Conservation (phyloP, 2,329 filamentous ascomycete genomes). For the Paecilomyces niveus region DNA sequence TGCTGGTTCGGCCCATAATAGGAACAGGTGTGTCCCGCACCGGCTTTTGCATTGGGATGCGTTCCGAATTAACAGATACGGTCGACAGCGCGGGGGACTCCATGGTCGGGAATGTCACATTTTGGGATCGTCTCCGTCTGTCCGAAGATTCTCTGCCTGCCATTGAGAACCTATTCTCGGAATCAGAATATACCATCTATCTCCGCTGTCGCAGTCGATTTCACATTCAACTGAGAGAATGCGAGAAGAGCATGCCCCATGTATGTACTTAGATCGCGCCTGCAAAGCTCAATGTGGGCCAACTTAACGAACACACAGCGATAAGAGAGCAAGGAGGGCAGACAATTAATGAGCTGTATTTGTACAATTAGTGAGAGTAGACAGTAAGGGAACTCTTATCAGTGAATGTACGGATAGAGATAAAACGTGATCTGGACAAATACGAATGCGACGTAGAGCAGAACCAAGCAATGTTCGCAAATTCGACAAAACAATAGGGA, state of each 20-base stretch:
- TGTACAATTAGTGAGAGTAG: neutral
- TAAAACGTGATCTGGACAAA: neutral
- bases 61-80: neutral
- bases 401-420: neutral
- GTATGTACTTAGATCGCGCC: neutral
- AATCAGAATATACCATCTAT: neutral
- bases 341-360: neutral
- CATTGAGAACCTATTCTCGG: neutral
- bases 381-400: neutral
- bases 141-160: neutral
- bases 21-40: neutral
- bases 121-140: neutral
- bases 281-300: neutral
- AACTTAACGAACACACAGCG: neutral
- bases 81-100: neutral
- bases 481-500: neutral
- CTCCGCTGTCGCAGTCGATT: neutral
- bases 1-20: slow-evolving; percentile 13
- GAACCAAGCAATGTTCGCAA: neutral
- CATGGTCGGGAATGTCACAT: neutral
- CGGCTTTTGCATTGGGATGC: slow-evolving; percentile 1
- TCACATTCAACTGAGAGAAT: no score
- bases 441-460: neutral
- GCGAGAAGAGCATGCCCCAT: neutral
- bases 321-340: neutral